These are phyloP conservation scores for Calocybe cyanea DNA, from an alignment of 768 basidiomycete genomes.

Conservation along the genomic window DNA sequence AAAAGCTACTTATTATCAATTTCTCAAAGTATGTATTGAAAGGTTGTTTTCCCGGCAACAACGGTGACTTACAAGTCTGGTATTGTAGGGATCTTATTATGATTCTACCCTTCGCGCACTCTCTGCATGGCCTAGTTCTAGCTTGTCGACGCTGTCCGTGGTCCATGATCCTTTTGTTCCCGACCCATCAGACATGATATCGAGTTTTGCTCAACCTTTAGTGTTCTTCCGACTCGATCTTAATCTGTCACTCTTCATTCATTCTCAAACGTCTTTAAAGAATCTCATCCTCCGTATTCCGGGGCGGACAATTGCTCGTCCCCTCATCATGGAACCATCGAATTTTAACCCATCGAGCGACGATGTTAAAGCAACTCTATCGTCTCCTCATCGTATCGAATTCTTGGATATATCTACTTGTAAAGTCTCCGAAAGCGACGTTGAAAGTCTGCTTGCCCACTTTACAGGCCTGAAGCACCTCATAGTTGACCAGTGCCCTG, in stretches of 20 bases:
- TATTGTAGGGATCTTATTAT: constrained; percentile 73
- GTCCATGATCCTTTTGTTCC: constrained; percentile 61
- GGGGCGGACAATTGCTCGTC: constrained; percentile 48
- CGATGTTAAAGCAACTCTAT: constrained; percentile 11
- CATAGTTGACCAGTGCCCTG: constrained; percentile 63
- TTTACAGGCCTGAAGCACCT: constrained; percentile 57
- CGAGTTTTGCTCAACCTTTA: constrained; percentile 77
- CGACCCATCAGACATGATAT: constrained; percentile 23
- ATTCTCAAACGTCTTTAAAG: constrained; percentile 43
- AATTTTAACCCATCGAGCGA: not conserved
- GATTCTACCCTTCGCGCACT: constrained; percentile 66
- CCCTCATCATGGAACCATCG: constrained; percentile 22
- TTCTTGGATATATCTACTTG: constrained; percentile 79
- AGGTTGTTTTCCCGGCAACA: not conserved
- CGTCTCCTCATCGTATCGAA: constrained; percentile 44
- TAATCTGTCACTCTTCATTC: constrained; percentile 40
- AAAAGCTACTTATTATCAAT: constrained; percentile 76
- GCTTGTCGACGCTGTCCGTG: constrained; percentile 50
- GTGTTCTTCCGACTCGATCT: constrained; percentile 75
- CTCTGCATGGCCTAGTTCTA: constrained; percentile 53
- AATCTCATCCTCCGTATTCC: constrained; percentile 67
- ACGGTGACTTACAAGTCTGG: constrained; percentile 2
- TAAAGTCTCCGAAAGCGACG: constrained; percentile 45
- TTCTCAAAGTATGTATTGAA: constrained; percentile 60
- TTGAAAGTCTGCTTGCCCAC: constrained; percentile 50